Evolutionary conservation across 208 protist species (phyloP).

Genomic region (Trichomonas tenax): DNA sequence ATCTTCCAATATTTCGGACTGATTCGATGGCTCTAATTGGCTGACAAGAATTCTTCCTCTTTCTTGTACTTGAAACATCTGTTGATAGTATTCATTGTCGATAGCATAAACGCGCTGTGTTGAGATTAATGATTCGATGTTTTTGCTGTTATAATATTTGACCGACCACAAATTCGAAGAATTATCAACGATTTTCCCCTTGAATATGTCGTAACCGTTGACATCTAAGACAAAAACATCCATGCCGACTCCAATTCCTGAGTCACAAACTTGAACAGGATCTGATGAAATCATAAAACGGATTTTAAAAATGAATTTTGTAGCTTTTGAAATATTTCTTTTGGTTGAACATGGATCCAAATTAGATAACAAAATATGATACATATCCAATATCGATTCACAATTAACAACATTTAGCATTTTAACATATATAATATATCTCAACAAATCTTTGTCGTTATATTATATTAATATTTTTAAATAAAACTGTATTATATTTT

Average conservation of each 20-base stretch:
- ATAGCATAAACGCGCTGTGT: not conserved
- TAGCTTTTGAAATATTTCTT: too few species aligned
- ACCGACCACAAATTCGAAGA: not conserved
- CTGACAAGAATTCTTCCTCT: not conserved
- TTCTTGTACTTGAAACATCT: not conserved
- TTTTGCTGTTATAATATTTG: not conserved
- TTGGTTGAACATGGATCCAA: too few species aligned
- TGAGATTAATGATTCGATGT: not conserved
- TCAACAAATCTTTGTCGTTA: too few species aligned
- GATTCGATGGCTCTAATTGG: not conserved
- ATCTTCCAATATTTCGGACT: not conserved
- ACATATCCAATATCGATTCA: too few species aligned
- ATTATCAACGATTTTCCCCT: not conserved
- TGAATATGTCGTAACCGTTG: not conserved
- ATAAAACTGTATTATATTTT: too few species aligned
- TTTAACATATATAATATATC: too few species aligned
- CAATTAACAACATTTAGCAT: too few species aligned
- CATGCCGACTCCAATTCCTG: not conserved
- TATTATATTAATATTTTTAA: too few species aligned
- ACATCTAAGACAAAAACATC: not conserved
- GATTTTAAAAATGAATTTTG: too few species aligned
- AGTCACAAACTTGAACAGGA: too few species aligned
- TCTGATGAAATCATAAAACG: too few species aligned
- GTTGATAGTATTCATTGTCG: not conserved
- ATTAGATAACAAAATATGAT: too few species aligned